Base-by-base conservation (phyloP, 345 rosid species). In the Corchorus olitorius region DNA sequence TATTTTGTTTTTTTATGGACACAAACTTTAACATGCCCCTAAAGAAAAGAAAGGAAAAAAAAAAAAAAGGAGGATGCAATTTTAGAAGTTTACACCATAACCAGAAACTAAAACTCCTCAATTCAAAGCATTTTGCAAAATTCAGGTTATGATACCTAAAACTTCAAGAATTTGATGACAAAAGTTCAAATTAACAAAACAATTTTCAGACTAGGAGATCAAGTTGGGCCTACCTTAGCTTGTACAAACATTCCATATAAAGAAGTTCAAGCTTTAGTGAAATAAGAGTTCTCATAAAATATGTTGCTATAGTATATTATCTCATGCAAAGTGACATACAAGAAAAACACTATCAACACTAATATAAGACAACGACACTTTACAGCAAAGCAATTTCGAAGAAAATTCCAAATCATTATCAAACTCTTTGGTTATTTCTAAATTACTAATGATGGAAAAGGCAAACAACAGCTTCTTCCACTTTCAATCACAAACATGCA, bases 21-120 rank as follows among this genome's bases (percentile, higher is more conserved):
- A 8, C 13, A 8, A 37, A 39, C 6, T 34, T 16, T 63, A 39
- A 34, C 15, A 35, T 4, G 20, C 19, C 8, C 45, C 4, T 19
- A 62, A 62, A 35, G 43, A 62, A 39, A n/a, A n/a, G 43, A 43
- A 43, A n/a, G n/a, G 16, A 43, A 39, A 3, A 0, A 2, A 2
- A 39, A 39, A 39, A 3, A 39, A 27, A 27, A 27, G 27, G 27
- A 2, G 46, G 48, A 48, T 65, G 9, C 35, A 43, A 62, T 39
- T 64, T 39, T 64, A 46, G 39, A 39, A 62, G 6, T 35, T 39
- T 17, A 7, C 52, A 66, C 2, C 2, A 66, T 2, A 37, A 39
- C 10, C 68, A 64, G 70, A 45, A 43, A 19, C 33, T 64, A 65
- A 43, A 65, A 43, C 10, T n/a, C 20, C 68, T 64, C n/a, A 62